These are phyloP conservation scores for Patellifolia procumbens DNA, from an alignment of 179 eudicot genomes.

Conservation along the genomic window DNA sequence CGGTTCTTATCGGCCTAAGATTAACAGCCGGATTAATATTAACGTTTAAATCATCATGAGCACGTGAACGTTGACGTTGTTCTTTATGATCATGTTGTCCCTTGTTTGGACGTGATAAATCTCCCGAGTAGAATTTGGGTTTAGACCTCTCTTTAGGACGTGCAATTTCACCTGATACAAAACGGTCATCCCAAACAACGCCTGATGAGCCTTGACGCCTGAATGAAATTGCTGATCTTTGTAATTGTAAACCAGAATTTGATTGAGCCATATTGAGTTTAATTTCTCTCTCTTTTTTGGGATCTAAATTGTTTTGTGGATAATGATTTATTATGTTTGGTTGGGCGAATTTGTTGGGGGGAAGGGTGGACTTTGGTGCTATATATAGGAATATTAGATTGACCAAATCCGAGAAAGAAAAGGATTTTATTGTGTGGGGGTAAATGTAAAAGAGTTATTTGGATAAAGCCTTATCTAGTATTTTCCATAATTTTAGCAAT, in stretches of 20 bases:
- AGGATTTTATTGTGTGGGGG: too few species aligned
- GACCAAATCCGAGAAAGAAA: too few species aligned
- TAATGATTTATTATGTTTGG: neutral
- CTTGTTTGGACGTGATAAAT: constrained; percentile 17
- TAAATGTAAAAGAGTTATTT: too few species aligned
- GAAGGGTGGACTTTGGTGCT: neutral
- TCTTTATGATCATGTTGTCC: neutral
- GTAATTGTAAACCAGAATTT: constrained; percentile 22
- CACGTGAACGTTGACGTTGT: constrained; percentile 1
- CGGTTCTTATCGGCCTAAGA: constrained; percentile 20
- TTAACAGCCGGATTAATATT: neutral
- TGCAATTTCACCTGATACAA: constrained; percentile 10
- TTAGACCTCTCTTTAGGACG: neutral
- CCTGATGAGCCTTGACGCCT: constrained; percentile 40
- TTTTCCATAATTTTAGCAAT: too few species aligned
- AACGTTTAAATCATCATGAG: neutral
- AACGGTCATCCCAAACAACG: constrained; percentile 33
- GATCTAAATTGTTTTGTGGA: neutral
- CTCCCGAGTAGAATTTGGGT: constrained; percentile 19
- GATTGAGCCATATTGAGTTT: constrained; percentile 19
- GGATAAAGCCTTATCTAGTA: too few species aligned
- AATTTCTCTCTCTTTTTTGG: neutral
- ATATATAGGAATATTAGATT: too few species aligned
- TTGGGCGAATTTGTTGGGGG: neutral
- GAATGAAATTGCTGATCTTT: constrained; percentile 34